These are phyloP conservation scores for Perkinsus olseni DNA, from an alignment of 169 alveolate species.

Conservation along the genomic window DNA sequence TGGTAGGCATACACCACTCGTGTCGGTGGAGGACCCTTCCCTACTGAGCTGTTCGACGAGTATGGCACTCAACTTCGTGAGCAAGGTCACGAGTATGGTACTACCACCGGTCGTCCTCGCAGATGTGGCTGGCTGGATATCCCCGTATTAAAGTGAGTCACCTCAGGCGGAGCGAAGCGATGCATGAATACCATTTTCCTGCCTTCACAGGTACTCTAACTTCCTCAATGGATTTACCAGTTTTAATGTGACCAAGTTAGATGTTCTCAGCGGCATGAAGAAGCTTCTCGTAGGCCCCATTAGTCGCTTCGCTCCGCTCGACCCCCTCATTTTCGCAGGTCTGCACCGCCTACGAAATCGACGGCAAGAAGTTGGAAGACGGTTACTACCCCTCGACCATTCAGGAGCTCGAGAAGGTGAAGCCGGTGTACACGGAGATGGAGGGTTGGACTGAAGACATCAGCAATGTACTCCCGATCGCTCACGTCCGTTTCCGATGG, in stretches of 20 bases:
- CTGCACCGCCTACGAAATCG: neutral
- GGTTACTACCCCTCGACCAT: conserved; percentile 70
- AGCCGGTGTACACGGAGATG: conserved; percentile 70
- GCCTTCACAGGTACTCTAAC: conserved; percentile 41
- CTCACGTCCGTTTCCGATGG: neutral
- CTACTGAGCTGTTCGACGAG: conserved; percentile 67
- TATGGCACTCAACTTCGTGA: neutral
- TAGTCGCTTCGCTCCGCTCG: neutral
- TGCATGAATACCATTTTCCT: neutral
- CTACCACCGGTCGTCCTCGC: conserved; percentile 87
- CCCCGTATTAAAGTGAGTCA: conserved; percentile 20
- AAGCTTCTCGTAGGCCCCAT: conserved; percentile 46
- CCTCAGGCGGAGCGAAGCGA: conserved; percentile 42
- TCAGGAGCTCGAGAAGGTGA: conserved; percentile 55
- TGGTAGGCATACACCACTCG: conserved; percentile 87
- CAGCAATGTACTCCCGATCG: neutral
- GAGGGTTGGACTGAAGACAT: conserved; percentile 80
- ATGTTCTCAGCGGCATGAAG: conserved; percentile 76
- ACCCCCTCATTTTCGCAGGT: neutral
- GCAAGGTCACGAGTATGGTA: conserved; percentile 76
- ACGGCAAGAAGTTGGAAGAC: conserved; percentile 42
- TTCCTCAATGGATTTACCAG: conserved; percentile 58
- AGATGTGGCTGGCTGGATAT: conserved; percentile 96
- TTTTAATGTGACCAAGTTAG: conserved; percentile 82
- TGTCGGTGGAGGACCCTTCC: conserved; percentile 94